Percentiles rank a stretch among this genome's conserved stretches.
These are phyloP conservation scores for Chytriomyces sp. DNA, from an alignment of 192 early-diverging fungal species.

Conservation along the genomic window DNA sequence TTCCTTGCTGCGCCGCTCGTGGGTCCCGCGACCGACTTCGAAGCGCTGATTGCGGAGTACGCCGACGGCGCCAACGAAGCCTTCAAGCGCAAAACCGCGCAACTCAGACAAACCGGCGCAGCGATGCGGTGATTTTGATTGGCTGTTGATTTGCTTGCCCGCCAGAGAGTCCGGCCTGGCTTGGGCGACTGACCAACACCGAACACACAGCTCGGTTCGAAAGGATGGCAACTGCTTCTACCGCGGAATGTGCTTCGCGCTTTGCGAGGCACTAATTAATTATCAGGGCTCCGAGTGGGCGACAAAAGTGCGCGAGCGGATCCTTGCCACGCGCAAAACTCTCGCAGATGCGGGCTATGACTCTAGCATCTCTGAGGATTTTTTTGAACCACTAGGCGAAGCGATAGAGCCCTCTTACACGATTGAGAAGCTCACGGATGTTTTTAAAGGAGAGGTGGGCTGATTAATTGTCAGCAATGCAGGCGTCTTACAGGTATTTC, in stretches of 20 bases:
- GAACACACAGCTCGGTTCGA: slow-evolving; percentile 22
- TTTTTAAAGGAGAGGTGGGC: slow-evolving; percentile 37
- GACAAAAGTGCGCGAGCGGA: slow-evolving; percentile 4
- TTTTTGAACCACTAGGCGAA: slow-evolving; percentile 46
- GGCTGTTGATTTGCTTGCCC: not conserved
- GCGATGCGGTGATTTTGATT: slow-evolving; percentile 1
- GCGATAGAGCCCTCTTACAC: slow-evolving; percentile 24
- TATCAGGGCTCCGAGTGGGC: slow-evolving; percentile 31
- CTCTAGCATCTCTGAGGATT: slow-evolving; percentile 49
- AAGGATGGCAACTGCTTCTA: slow-evolving; percentile 66
- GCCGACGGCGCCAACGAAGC: not conserved
- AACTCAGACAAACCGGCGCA: not conserved
- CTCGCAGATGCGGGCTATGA: slow-evolving; percentile 45
- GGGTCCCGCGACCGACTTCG: slow-evolving; percentile 31
- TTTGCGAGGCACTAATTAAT: slow-evolving; percentile 43
- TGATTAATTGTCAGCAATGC: not conserved
- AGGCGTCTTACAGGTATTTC: not conserved
- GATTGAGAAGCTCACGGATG: slow-evolving; percentile 31
- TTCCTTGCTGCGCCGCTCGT: slow-evolving; percentile 45
- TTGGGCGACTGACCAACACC: not conserved
- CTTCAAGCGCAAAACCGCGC: not conserved
- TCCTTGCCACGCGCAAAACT: slow-evolving; percentile 22
- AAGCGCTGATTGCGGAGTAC: slow-evolving; percentile 30
- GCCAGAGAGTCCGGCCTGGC: slow-evolving; percentile 1
- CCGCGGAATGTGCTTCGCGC: slow-evolving; percentile 49